These are phyloP conservation scores for Hygrophorus russula DNA, from an alignment of 768 basidiomycete genomes.

Conservation along the genomic window DNA sequence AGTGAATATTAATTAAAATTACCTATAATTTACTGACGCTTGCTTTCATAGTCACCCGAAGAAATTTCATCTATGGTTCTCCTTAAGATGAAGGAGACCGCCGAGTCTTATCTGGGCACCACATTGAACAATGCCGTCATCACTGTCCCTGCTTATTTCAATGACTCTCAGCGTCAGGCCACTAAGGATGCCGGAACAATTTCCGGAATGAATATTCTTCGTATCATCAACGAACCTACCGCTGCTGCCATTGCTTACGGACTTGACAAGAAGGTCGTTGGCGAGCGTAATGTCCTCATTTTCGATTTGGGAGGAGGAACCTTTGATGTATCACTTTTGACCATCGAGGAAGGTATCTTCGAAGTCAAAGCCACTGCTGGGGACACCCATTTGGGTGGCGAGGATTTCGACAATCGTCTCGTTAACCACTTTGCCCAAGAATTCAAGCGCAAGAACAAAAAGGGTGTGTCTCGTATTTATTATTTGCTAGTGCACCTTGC, in stretches of 20 bases:
- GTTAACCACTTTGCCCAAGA: conserved; percentile 95
- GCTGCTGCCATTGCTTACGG: conserved; percentile 99
- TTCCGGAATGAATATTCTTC: conserved; percentile 96
- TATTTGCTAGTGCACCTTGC: not conserved
- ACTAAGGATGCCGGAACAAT: conserved; percentile 99
- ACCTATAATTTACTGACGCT: conserved; percentile 12
- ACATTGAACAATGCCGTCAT: conserved; percentile 98
- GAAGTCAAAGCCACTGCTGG: conserved; percentile 99
- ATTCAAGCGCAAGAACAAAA: conserved; percentile 98
- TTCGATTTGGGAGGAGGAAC: conserved; percentile 99
- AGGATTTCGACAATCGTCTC: conserved; percentile 97
- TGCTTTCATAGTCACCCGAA: conserved; percentile 58
- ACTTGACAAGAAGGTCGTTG: conserved; percentile 88
- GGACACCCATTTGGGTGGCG: conserved; percentile 98
- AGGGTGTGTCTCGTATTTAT: conserved; percentile 36
- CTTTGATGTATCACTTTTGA: conserved; percentile 98
- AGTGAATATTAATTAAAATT: conserved; percentile 17
- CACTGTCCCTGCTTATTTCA: conserved; percentile 99
- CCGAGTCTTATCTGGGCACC: conserved; percentile 98
- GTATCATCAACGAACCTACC: conserved; percentile 99
- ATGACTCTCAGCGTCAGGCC: conserved; percentile 98
- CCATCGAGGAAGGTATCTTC: conserved; percentile 97
- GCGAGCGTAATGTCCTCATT: conserved; percentile 97
- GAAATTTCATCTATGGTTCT: conserved; percentile 99
- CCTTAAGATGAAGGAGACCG: conserved; percentile 99